These are phyloP conservation scores for Mollisiaceae sp. DNA, from an alignment of 2,329 filamentous ascomycete species.

Conservation along the genomic window DNA sequence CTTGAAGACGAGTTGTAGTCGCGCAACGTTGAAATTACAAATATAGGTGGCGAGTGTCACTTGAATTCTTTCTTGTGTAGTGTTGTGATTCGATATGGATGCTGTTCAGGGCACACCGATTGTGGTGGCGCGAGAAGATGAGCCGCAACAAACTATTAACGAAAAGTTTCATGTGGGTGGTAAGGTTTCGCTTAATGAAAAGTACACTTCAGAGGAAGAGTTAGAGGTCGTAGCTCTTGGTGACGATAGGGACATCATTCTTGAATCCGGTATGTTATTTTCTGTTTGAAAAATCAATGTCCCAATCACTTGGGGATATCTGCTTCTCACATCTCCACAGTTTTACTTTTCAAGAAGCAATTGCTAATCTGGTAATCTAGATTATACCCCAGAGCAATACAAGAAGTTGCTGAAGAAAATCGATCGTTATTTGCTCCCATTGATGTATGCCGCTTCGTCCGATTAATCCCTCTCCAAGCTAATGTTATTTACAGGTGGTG, in stretches of 20 bases:
- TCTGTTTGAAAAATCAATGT: neutral
- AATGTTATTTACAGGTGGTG: constrained; percentile 31
- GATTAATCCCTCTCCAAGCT: too few species aligned
- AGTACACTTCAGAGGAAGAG: constrained; percentile 16
- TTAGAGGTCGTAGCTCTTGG: constrained; percentile 19
- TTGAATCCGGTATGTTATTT: constrained; percentile 24
- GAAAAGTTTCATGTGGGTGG: constrained; percentile 9
- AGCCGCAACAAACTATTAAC: neutral
- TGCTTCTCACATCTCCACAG: neutral
- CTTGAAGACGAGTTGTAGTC: neutral
- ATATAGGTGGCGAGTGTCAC: neutral
- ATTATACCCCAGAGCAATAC: constrained; percentile 47
- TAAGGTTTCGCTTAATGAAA: constrained; percentile 18
- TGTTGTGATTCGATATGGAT: neutral
- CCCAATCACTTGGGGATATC: neutral
- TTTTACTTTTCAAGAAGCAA: constrained; percentile 1
- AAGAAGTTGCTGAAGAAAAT: constrained; percentile 48
- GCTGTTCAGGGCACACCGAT: neutral
- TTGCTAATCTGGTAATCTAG: constrained; percentile 5
- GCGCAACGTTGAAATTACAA: neutral
- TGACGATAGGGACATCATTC: constrained; percentile 23
- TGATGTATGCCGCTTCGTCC: constrained; percentile 48
- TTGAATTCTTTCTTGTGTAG: neutral
- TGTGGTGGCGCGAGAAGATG: neutral
- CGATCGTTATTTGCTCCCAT: constrained; percentile 51